Base-by-base conservation (phyloP, 1,139 yeast genomes). In the Candida sp. region DNA sequence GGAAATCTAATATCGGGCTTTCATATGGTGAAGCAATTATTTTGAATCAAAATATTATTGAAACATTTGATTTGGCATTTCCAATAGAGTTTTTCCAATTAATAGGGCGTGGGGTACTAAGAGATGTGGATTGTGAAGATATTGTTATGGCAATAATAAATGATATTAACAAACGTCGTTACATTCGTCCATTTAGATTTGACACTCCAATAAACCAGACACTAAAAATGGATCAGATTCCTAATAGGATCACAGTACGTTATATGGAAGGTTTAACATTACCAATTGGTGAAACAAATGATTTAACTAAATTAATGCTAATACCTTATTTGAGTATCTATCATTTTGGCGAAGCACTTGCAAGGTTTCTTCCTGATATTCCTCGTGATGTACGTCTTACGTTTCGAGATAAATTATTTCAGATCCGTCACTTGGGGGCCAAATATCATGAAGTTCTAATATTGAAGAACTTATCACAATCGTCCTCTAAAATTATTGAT, bases 1-100 rank as follows among this genome's bases (percentile, higher is more conserved):
- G 43, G 45, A 41, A 35, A 22, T 40, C 43, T 27, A 44, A 50
- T 33, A 27, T 54, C 11, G 48, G 45, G 6, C 35, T 40, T 21
- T 47, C 51, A 3, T 46, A 53, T 21, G 51, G 47, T 29, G 42
- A 49, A 8, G 54, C 53, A 36, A 49, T 55, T 25, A 49, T 43
- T 21, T 47, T 49, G 21, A 50, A 47, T 29, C 22, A 38, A 22
- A 55, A 55, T 38, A 35, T 41, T 12, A 25, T 39, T 15, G 43
- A 44, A 9, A 41, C 49, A 5, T 33, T 39, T 21, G 32, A 35
- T 23, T 12, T 21, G 4, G 7, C 33, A 8, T 33, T 22, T 25
- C 42, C 42, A 11, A 11, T 19, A 4, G 21, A 23, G 15, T 33
- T 32, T 35, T 39, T 19, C 21, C n/a, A 27, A 22, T 23, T 33